Percentiles rank a stretch among this genome's conserved stretches.
Evolutionary conservation across 305 asterid genomes (phyloP).

Genomic region (Solanum hybrid): DNA sequence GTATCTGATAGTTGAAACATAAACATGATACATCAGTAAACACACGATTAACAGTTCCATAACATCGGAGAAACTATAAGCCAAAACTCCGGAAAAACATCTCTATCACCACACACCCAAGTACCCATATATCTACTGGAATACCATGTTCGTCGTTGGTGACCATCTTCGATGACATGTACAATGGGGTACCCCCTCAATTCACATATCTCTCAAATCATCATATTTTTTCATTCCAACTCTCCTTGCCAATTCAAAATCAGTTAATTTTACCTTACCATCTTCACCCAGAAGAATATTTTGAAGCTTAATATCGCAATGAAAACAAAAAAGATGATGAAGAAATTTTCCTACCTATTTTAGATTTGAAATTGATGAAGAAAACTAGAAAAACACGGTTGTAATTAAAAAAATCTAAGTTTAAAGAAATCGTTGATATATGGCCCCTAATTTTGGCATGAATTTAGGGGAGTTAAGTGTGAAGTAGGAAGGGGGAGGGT

Average conservation of each 20-base stretch:
- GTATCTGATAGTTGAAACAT: background rate
- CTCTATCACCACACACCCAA: slow-evolving; percentile 33
- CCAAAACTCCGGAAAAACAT: slow-evolving; percentile 27
- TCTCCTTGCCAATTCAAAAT: slow-evolving; percentile 57
- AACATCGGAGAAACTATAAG: slow-evolving; percentile 37
- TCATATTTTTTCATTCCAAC: background rate
- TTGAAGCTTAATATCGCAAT: slow-evolving; percentile 64
- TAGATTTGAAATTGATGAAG: background rate
- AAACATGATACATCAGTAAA: background rate
- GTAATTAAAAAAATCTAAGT: background rate
- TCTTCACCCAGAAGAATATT: slow-evolving; percentile 37
- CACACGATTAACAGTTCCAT: slow-evolving; percentile 33
- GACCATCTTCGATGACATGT: slow-evolving; percentile 51
- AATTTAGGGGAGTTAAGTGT: background rate
- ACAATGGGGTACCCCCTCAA: slow-evolving; percentile 54
- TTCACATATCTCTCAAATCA: slow-evolving; percentile 11
- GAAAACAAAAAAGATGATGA: slow-evolving; percentile 9
- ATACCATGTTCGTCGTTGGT: slow-evolving; percentile 23
- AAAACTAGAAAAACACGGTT: background rate
- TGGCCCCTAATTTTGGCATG: background rate
- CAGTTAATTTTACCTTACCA: slow-evolving; percentile 39
- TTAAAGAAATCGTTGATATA: background rate
- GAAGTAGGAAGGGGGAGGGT: background rate
- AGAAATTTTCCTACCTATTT: background rate
- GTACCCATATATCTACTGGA: slow-evolving; percentile 40